A percentile compares a stretch with the other conserved stretches of the same genome.
Conservation (phyloP, 352 stramenopile genomes). For the Phytophthora quininea region DNA sequence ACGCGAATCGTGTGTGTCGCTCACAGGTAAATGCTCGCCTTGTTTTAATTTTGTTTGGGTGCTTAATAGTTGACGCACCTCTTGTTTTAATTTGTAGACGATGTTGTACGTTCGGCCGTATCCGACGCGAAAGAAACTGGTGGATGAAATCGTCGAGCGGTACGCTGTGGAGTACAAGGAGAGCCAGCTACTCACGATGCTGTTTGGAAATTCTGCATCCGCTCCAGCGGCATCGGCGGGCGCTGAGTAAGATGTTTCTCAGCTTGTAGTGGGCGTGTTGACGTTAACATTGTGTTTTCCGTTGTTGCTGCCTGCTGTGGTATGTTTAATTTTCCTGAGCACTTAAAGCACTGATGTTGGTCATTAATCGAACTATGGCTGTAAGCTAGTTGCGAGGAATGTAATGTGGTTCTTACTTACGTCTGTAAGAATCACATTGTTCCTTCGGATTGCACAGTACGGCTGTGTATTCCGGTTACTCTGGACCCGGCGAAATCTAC, state of each 20-base stretch:
- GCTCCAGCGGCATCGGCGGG: constrained; percentile 17
- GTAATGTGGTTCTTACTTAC: no score
- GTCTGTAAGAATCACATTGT: no score
- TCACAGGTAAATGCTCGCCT: constrained; percentile 55
- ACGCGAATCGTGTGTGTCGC: constrained; percentile 86
- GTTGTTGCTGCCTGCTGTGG: neutral
- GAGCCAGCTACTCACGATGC: constrained; percentile 77
- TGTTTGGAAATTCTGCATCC: constrained; percentile 60
- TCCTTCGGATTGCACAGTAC: no score
- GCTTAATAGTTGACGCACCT: constrained; percentile 9
- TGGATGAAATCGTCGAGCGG: constrained; percentile 88
- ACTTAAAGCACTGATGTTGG: no score
- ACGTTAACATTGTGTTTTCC: constrained; percentile 12
- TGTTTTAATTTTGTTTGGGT: constrained; percentile 4
- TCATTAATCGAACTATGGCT: no score
- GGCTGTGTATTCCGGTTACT: no score
- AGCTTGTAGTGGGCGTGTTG: constrained; percentile 15
- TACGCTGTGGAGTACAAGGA: constrained; percentile 89
- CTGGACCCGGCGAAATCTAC: no score
- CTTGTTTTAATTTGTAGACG: constrained; percentile 48
- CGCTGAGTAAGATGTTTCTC: constrained; percentile 16
- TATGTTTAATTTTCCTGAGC: neutral
- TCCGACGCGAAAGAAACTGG: constrained; percentile 86
- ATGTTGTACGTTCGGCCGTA: constrained; percentile 86
- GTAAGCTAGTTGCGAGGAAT: no score